Conservation (phyloP, 306 rosid genomes). For the Prunus davidiana region DNA sequence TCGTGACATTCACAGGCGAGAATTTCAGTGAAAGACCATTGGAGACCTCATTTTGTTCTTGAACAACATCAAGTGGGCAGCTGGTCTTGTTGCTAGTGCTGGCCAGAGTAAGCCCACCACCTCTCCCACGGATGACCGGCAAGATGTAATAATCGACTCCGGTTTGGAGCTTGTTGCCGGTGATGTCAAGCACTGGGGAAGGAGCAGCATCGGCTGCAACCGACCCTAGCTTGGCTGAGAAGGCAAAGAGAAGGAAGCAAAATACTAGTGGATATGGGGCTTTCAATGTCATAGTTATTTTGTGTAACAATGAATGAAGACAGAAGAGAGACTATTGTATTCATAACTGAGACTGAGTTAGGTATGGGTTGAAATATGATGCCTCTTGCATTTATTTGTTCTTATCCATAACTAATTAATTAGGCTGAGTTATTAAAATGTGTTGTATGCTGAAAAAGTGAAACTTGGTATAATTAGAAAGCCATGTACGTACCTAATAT, state of each 20-base stretch:
- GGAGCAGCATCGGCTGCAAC: slow-evolving; percentile 25
- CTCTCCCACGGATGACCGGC: slow-evolving; percentile 46
- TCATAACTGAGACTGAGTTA: no score
- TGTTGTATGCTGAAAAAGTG: neutral
- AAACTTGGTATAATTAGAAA: neutral
- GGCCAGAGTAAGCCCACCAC: slow-evolving; percentile 45
- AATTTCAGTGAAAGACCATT: slow-evolving; percentile 38
- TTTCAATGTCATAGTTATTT: neutral
- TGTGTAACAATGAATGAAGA: neutral
- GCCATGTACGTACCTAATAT: neutral
- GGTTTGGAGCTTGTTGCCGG: slow-evolving; percentile 24
- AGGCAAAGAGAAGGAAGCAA: slow-evolving; percentile 14
- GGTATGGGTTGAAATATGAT: neutral
- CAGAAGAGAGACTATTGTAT: no score
- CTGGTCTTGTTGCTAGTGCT: slow-evolving; percentile 24
- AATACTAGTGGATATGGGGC: neutral
- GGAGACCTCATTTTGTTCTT: slow-evolving; percentile 27
- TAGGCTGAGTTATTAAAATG: neutral
- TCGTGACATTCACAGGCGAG: slow-evolving; percentile 29
- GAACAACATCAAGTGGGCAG: slow-evolving; percentile 59
- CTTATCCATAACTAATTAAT: neutral
- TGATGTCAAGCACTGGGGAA: slow-evolving; percentile 40
- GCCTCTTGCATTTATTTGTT: neutral
- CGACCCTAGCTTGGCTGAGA: neutral
- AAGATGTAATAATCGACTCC: slow-evolving; percentile 34